phyloP scores from a whole-genome alignment of 805 yeast species.

The Metschnikowia picachoensis region DNA sequence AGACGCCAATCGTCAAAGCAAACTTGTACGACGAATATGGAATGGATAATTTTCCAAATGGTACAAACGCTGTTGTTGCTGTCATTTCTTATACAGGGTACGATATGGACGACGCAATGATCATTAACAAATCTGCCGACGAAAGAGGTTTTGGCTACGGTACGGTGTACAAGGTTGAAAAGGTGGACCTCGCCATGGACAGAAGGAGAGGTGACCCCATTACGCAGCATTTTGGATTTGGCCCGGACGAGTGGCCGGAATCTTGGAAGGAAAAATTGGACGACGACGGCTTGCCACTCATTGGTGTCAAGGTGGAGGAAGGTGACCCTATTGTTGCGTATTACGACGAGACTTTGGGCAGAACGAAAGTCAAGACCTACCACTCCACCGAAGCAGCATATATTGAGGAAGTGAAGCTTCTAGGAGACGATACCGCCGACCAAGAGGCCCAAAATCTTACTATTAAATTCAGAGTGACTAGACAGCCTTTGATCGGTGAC shows the following conservation, averaged over 20 bases:
- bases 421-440: slow-evolving; percentile 76
- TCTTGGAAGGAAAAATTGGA: slow-evolving; percentile 86
- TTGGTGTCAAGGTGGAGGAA: slow-evolving; percentile 85
- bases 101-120: slow-evolving; percentile 99
- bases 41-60: slow-evolving; percentile 97
- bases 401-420: slow-evolving; percentile 89
- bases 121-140: slow-evolving; percentile 92
- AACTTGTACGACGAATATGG: slow-evolving; percentile 92
- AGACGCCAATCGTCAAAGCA: slow-evolving; percentile 95
- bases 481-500: slow-evolving; percentile 95
- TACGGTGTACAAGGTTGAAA: slow-evolving; percentile 92
- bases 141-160: slow-evolving; percentile 99
- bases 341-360: slow-evolving; percentile 85
- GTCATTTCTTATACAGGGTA: slow-evolving; percentile 98
- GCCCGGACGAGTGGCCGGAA: slow-evolving; percentile 88
- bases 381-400: slow-evolving; percentile 93
- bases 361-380: slow-evolving; percentile 87
- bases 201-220: slow-evolving; percentile 93
- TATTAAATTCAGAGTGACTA: slow-evolving; percentile 84
- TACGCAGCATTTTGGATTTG: slow-evolving; percentile 92
- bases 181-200: slow-evolving; percentile 71
- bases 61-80: slow-evolving; percentile 97
- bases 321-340: slow-evolving; percentile 96
- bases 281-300: slow-evolving; percentile 85
- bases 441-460: slow-evolving; percentile 81